phyloP scores from a whole-genome alignment of 2,329 filamentous ascomycete species.

The Fusarium coicis region DNA sequence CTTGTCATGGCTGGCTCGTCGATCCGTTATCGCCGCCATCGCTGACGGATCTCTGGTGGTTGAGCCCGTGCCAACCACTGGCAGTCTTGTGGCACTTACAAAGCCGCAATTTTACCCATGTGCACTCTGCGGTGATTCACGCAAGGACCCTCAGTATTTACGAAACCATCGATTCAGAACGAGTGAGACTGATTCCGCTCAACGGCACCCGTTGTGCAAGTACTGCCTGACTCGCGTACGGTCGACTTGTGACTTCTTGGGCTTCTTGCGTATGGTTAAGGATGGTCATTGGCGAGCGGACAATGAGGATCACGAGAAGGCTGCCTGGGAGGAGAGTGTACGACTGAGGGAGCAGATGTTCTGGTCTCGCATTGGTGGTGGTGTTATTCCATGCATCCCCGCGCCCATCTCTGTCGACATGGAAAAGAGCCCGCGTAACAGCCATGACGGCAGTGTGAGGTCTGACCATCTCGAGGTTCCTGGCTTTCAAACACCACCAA shows the following conservation, averaged over 20 bases:
- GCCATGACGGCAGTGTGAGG: slow-evolving; percentile 45
- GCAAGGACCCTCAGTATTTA: slow-evolving; percentile 75
- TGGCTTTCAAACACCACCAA: slow-evolving; percentile 37
- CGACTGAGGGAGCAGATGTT: slow-evolving; percentile 94
- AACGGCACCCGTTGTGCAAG: slow-evolving; percentile 88
- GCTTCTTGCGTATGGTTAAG: slow-evolving; percentile 89
- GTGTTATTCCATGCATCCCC: slow-evolving; percentile 76
- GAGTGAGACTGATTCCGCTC: slow-evolving; percentile 85
- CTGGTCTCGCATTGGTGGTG: slow-evolving; percentile 92
- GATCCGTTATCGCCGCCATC: slow-evolving; percentile 84
- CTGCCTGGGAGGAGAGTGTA: slow-evolving; percentile 95
- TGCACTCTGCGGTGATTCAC: slow-evolving; percentile 86
- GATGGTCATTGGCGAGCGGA: slow-evolving; percentile 92
- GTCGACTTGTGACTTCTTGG: slow-evolving; percentile 90
- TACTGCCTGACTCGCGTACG: slow-evolving; percentile 88
- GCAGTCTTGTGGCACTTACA: slow-evolving; percentile 59
- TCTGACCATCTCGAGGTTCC: slow-evolving; percentile 35
- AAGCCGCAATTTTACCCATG: slow-evolving; percentile 74
- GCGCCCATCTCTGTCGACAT: slow-evolving; percentile 40
- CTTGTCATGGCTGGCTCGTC: slow-evolving; percentile 90
- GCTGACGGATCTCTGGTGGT: slow-evolving; percentile 88
- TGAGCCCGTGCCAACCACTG: slow-evolving; percentile 79
- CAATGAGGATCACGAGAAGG: slow-evolving; percentile 83
- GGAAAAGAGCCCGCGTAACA: slow-evolving; percentile 50
- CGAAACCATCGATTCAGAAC: slow-evolving; percentile 90